Evolutionary conservation across 805 yeast species (phyloP), one percentile per base, ranked within the genome.

Genomic region (Wickerhamiella vanderwaltii): DNA sequence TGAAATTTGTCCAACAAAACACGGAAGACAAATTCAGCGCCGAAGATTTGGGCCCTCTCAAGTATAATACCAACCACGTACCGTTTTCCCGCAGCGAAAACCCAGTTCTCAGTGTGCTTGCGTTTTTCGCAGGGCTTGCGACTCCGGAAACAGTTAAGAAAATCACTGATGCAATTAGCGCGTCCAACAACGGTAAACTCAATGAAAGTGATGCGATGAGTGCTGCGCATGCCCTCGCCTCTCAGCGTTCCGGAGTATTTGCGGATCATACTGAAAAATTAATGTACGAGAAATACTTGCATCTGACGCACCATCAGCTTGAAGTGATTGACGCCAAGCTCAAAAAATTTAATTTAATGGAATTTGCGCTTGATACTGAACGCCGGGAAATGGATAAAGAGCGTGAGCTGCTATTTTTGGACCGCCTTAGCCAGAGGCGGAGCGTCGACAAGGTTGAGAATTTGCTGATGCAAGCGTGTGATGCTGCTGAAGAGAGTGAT

Each of bases 61-160:
- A 78, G 55, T 85, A 72, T 58, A 78, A 88, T 4, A 79, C 93
- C 3, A 52, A 54, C 39, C 80, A 84, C 57, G 68, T 88, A 39
- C 95, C 97, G 11, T 79, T 83, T 38, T 74, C 84, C 28, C 73
- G 84, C 33, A 74, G 79, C 22, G 97, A 91, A 51, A 91, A 91
- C 59, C 98, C 99, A 2, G 86, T 91, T 3, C 70, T 91, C 65
- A 79, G 94, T 28, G 88, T 94, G n/a, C 71, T 91, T 48, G 79
- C 95, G 11, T 91, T 87, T 60, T 66, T 91, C 61, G 77, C 87
- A 0, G 77, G 84, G 29, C 62, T 87, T 38, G 93, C 86, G 13
- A 95, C 88, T 53, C 80, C 88, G 9, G 79, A 79, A 30, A 81
- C 81, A 17, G 95, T 88, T 0, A 75, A 77, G 43, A 85, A 87